Base-by-base conservation (phyloP, 2,329 filamentous ascomycete genomes). In the Niveomyces coronatus region DNA sequence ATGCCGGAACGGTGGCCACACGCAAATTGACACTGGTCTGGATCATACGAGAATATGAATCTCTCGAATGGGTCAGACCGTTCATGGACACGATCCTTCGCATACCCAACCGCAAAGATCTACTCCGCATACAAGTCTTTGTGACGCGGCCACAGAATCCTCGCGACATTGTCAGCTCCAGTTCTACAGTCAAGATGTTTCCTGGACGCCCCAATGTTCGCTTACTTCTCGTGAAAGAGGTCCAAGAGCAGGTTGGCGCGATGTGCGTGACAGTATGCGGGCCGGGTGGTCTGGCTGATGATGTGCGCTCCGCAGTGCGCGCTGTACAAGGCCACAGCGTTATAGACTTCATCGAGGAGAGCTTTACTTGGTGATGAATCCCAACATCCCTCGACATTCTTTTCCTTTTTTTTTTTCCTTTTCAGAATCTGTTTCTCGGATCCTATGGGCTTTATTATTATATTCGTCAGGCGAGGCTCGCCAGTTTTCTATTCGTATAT, bases 61-160 rank as follows among this genome's bases (percentile, higher is more conserved):
- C 89, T 40, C 73, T 96, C 7, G 86, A 94, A 58, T 96, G 91
- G 89, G 84, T 94, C 42, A 77, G 85, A 7, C 85, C 85, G 5
- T 96, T 85, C 81, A 80, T 82, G 73, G 74, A 82, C 47, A 61
- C 67, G 39, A 63, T 96, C 38, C 70, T 96, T 22, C 72, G 73
- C 40, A 81, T 95, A 71, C 82, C 85, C 10, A 74, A 79, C 49
- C 80, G 88, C 38, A 77, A 84, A 42, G 85, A 94, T 35, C 71
- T 94, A 20, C 72, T 98, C 31, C 81, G 79, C 49, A 84, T 96
- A 51, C 77, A 89, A 50, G 74, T 96, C 33, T 96, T 94, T 62
- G 79, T 96, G 48, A 96, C 91, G 5, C 73, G 86, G 38, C 89
- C 89, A 1, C 80, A 84, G 49, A 85, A 82, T 54, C 78, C 82